A percentile compares a stretch with the other conserved stretches of the same genome.
Evolutionary conservation across 345 rosid genomes (phyloP).

Genomic region (Aurinia saxatilis): DNA sequence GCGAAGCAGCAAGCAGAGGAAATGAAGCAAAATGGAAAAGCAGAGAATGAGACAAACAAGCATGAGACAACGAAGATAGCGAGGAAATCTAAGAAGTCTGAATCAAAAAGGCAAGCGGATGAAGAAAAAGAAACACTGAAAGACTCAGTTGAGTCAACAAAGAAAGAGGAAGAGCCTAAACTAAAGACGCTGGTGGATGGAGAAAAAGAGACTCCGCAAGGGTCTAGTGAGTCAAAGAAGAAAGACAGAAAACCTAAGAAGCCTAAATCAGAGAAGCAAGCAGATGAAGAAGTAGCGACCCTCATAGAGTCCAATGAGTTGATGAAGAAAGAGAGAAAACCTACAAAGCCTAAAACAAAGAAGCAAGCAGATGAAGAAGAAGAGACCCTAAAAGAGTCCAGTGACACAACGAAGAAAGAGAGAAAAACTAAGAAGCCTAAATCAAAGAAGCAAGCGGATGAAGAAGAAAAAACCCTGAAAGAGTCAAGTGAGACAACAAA

Average conservation of each 20-base stretch:
- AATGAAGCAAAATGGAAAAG: neutral
- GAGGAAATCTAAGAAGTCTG: neutral
- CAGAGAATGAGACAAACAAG: slow-evolving; percentile 23
- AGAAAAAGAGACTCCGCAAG: slow-evolving; percentile 13
- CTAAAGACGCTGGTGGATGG: neutral
- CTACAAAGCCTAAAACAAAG: neutral
- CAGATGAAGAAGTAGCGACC: slow-evolving; percentile 14
- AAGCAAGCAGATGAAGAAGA: slow-evolving; percentile 8
- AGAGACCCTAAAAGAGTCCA: slow-evolving; percentile 22
- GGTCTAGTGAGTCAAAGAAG: slow-evolving; percentile 5
- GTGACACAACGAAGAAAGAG: slow-evolving; percentile 9
- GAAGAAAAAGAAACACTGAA: slow-evolving; percentile 17
- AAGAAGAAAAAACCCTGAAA: slow-evolving; percentile 12
- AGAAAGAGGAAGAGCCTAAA: slow-evolving; percentile 8
- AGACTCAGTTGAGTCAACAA: slow-evolving; percentile 15
- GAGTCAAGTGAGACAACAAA: slow-evolving; percentile 11
- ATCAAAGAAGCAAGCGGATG: neutral
- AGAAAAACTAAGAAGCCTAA: neutral
- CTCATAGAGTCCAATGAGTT: slow-evolving; percentile 20
- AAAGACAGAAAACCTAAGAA: slow-evolving; percentile 5
- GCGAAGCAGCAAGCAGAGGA: slow-evolving; percentile 13
- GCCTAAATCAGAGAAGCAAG: neutral
- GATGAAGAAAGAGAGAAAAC: neutral
- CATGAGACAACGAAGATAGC: slow-evolving; percentile 1
- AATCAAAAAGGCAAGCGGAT: slow-evolving; percentile 8